These are phyloP conservation scores for Rhodomyrtus psidioides DNA, from an alignment of 441 rosid species.

Conservation along the genomic window DNA sequence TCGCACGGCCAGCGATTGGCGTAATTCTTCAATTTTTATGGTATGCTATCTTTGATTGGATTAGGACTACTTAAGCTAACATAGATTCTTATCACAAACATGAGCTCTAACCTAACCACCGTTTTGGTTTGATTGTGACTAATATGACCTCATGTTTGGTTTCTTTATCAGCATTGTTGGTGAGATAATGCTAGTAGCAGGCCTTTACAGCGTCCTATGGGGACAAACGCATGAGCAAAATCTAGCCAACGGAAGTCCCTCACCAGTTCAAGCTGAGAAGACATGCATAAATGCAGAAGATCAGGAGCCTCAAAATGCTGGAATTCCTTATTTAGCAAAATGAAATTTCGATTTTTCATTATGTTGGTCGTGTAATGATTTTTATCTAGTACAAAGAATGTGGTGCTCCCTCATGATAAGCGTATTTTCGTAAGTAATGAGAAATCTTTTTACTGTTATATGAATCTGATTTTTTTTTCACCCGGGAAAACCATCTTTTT, in stretches of 20 bases:
- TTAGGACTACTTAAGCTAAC: no score
- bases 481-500: no score
- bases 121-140: not conserved
- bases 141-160: not conserved
- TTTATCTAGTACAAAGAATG: not conserved
- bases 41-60: no score
- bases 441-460: no score
- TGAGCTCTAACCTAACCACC: not conserved
- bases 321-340: not conserved
- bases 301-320: not conserved
- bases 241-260: not conserved
- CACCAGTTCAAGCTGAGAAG: not conserved
- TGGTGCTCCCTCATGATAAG: no score
- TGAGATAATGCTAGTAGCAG: not conserved
- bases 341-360: not conserved
- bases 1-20: no score
- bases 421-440: no score
- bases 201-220: constrained; percentile 1
- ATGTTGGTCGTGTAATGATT: not conserved
- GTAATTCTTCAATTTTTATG: no score
- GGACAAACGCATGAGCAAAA: constrained; percentile 10
- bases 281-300: not conserved
- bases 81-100: not conserved
- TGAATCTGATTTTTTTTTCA: no score
- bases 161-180: not conserved